A percentile compares a stretch with the other conserved stretches of the same genome.
Evolutionary conservation across 2,329 filamentous ascomycete species (phyloP).

Genomic region (Trichoderma afroharzianum): DNA sequence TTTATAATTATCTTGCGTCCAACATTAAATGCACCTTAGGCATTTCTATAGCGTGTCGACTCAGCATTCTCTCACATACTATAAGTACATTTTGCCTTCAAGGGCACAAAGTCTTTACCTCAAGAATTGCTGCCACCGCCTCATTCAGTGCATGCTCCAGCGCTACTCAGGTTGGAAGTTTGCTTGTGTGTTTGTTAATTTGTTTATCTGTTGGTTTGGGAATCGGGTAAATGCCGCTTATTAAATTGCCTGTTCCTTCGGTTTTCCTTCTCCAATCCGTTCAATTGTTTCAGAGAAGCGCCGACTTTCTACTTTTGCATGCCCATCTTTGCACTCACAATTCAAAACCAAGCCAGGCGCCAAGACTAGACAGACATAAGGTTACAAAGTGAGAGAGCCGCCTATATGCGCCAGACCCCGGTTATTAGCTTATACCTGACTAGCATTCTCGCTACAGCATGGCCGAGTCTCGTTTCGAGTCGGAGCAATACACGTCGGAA

Average conservation of each 20-base stretch:
- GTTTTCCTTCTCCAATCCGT: background rate
- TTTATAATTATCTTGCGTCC: too few relatives aligned
- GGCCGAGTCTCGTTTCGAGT: background rate
- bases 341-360: rapidly evolving
- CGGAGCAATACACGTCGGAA: background rate
- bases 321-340: background rate
- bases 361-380: background rate
- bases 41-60: too few relatives aligned
- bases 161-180: background rate
- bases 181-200: background rate
- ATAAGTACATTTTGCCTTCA: too few relatives aligned
- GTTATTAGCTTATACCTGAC: background rate
- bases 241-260: background rate
- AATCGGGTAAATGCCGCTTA: background rate
- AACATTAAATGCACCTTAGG: too few relatives aligned
- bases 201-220: background rate
- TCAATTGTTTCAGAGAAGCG: background rate
- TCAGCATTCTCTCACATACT: too few relatives aligned
- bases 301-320: background rate
- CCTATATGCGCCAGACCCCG: background rate
- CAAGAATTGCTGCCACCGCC: too few relatives aligned
- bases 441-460: background rate
- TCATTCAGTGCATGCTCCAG: background rate
- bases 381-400: background rate
- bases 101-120: too few relatives aligned